Evolutionary conservation across 1,284 basidiomycete genomes (phyloP).

Genomic region (Agaricales sp.): DNA sequence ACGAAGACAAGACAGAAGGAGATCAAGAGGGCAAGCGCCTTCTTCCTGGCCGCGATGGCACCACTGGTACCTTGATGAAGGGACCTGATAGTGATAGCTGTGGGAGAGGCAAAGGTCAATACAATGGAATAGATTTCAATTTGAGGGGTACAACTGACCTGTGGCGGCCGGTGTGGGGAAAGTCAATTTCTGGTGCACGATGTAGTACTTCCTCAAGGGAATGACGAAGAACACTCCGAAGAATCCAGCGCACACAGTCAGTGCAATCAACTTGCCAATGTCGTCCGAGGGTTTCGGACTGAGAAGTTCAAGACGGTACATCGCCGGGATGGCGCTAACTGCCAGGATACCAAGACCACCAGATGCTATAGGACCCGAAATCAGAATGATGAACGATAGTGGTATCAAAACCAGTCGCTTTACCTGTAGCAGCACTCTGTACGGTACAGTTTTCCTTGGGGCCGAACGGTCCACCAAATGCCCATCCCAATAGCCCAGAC

Average conservation of each 20-base stretch:
- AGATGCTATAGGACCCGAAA: conserved; percentile 24
- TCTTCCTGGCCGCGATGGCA: conserved; percentile 43
- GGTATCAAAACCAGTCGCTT: conserved; percentile 5
- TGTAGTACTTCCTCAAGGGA: conserved; percentile 55
- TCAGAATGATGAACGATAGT: conserved; percentile 5
- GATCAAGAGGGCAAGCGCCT: conserved; percentile 39
- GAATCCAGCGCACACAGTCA: conserved; percentile 48
- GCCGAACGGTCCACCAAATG: conserved; percentile 53
- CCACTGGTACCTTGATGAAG: conserved; percentile 44
- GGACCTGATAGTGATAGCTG: conserved; percentile 53
- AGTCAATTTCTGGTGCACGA: conserved; percentile 56
- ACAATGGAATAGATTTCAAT: no score
- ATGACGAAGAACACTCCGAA: conserved; percentile 63
- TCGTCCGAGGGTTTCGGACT: conserved; percentile 36
- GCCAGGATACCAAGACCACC: conserved; percentile 54
- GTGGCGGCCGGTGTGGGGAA: conserved; percentile 67
- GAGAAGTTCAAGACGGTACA: conserved; percentile 47
- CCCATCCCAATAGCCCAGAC: conserved; percentile 29
- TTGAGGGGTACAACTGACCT: conserved; percentile 19
- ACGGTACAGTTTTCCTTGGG: conserved; percentile 62
- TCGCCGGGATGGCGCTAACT: conserved; percentile 57
- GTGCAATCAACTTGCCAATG: conserved; percentile 43
- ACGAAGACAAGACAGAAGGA: conserved; percentile 40
- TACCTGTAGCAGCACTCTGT: conserved; percentile 41
- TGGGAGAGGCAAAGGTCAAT: neutral